Percentiles rank a stretch among this genome's conserved stretches.
These are phyloP conservation scores for Athelia psychrophila DNA, from an alignment of 1,284 basidiomycete genomes.

Conservation along the genomic window DNA sequence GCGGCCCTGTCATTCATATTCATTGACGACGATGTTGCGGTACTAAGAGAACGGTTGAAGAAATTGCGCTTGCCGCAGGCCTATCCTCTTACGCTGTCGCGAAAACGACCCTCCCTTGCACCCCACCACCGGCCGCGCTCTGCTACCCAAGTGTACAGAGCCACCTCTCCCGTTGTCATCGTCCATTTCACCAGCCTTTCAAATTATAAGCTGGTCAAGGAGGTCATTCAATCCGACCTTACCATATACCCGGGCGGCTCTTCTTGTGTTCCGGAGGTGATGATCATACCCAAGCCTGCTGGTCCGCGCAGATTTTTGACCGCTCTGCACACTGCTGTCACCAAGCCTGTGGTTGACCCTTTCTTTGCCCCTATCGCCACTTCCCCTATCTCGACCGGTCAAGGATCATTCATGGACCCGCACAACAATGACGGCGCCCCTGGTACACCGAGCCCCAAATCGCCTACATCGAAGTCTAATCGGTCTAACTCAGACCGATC, in stretches of 20 bases:
- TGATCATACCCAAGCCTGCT: constrained; percentile 94
- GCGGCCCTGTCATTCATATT: constrained; percentile 64
- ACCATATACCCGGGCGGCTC: constrained; percentile 38
- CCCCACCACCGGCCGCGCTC: constrained; percentile 72
- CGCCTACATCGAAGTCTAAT: constrained; percentile 37
- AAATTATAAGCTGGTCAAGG: constrained; percentile 86
- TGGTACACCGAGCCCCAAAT: constrained; percentile 28
- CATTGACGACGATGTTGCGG: constrained; percentile 85
- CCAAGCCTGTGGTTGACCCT: constrained; percentile 83
- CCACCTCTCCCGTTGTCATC: constrained; percentile 51
- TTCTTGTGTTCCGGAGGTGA: constrained; percentile 69
- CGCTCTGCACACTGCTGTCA: constrained; percentile 83
- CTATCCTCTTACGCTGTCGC: constrained; percentile 38
- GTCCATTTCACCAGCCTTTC: constrained; percentile 89
- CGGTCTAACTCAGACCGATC: constrained; percentile 62
- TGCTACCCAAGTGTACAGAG: constrained; percentile 68
- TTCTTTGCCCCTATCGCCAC: constrained; percentile 92
- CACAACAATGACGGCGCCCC: constrained; percentile 10
- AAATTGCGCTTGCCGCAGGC: constrained; percentile 58
- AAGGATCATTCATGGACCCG: constrained; percentile 41
- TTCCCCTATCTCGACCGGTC: constrained; percentile 73
- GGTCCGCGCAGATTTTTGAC: constrained; percentile 90
- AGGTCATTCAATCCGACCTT: constrained; percentile 75
- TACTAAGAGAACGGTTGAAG: constrained; percentile 69
- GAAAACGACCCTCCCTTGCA: constrained; percentile 76